Base-by-base conservation (phyloP, 2,329 filamentous ascomycete species). In the Colletotrichum magnum region DNA sequence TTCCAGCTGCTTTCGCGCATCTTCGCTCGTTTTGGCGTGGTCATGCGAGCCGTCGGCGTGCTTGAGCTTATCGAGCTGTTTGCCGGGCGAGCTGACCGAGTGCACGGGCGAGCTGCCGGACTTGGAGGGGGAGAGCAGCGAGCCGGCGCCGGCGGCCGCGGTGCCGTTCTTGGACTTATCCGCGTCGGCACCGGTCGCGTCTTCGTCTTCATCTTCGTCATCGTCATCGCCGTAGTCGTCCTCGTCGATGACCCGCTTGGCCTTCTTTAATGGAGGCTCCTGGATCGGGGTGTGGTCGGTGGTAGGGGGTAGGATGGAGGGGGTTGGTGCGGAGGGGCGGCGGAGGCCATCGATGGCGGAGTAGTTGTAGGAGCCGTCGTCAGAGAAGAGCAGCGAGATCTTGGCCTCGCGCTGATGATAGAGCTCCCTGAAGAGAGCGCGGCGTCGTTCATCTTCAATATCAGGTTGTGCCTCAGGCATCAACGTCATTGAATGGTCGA, bases 1-100 rank as follows among this genome's bases (percentile, higher is more conserved):
- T 80, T 98, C 95, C 72, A 98, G 83, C 80, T 95, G 94, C 82
- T 97, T 97, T 77, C 96, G 93, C 79, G 94, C 93, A 84, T 97
- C 93, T 78, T 97, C 94, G 7, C 92, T 90, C 26, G 90, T 88
- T 79, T 94, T 94, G 64, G 89, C 84, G 81, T 85, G 86, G 75
- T 88, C 78, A 72, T 85, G 85, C 43, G 81, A 81, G 9, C 74
- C 76, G 54, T 85, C 84, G 59, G 83, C 82, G 9, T 84, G 84
- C 72, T 87, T 88, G 58, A 85, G 76, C 74, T 89, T 89, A 50
- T 87, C 83, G 64, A 82, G 79, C 28, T 59, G 56, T 73, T 87
- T 90, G 64, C 88, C 89, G 71, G 85, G 89, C 72, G 87, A 92
- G 73, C 85, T 87, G 72, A 86, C 87, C 64, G 86, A 90, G 76